Percentiles rank a stretch among this genome's conserved stretches.
Conservation (phyloP, 805 yeast species). For the Pichia heedii region DNA sequence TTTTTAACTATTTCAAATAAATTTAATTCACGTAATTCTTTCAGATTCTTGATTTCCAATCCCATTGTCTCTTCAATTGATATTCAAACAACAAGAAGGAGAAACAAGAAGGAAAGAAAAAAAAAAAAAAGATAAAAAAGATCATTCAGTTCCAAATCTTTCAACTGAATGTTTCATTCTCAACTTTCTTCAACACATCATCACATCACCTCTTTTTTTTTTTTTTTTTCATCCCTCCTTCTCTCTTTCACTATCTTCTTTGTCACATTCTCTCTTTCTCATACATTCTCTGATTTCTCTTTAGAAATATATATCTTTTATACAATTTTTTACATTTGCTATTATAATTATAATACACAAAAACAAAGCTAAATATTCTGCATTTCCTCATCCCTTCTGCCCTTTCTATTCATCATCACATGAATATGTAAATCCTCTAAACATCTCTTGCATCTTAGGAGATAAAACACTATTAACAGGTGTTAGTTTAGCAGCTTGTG, state of each 20-base stretch:
- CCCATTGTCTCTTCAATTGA: neutral
- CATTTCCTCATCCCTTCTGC: neutral
- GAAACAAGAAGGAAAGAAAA: neutral
- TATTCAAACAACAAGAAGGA: too few relatives aligned
- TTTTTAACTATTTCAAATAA: conserved; percentile 11
- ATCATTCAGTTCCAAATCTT: too few relatives aligned
- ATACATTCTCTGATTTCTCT: too few relatives aligned
- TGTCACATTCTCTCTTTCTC: too few relatives aligned
- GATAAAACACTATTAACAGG: conserved; percentile 87
- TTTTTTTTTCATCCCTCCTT: too few relatives aligned
- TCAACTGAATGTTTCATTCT: too few relatives aligned
- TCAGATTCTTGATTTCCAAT: conserved; percentile 11
- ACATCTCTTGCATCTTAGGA: conserved; percentile 87
- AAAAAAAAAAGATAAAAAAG: neutral
- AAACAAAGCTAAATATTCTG: neutral
- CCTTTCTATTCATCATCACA: conserved; percentile 37
- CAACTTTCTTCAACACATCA: too few relatives aligned
- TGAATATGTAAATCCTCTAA: conserved; percentile 91
- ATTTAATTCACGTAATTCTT: conserved; percentile 17
- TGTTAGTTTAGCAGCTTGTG: conserved; percentile 89
- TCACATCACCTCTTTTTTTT: too few relatives aligned
- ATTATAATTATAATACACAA: neutral
- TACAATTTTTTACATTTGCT: neutral
- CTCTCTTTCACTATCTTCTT: too few relatives aligned
- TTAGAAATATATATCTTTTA: too few relatives aligned